These are phyloP conservation scores for Xylariaceae sp. DNA, from an alignment of 2,329 filamentous ascomycete genomes.

Conservation along the genomic window DNA sequence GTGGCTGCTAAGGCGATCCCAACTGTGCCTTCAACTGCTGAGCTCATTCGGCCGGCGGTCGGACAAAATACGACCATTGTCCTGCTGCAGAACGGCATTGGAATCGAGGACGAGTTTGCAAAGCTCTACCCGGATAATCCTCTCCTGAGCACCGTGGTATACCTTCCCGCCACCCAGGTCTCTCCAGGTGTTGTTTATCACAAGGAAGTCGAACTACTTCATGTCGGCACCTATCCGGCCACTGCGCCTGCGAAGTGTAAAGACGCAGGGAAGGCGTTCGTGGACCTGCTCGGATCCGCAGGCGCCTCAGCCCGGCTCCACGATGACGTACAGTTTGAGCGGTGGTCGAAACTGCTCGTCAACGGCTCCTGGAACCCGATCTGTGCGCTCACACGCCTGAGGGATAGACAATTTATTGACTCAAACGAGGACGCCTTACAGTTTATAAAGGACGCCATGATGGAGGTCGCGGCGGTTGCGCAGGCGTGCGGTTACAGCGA, in stretches of 20 bases:
- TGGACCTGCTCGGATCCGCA: conserved; percentile 44
- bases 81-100: conserved; percentile 61
- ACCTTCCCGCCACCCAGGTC: conserved; percentile 55
- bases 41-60: conserved; percentile 35
- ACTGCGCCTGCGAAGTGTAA: conserved; percentile 31
- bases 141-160: conserved; percentile 55
- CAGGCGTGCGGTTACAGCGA: conserved; percentile 36
- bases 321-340: conserved; percentile 52
- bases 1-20: conserved; percentile 33
- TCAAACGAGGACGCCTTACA: conserved; percentile 20
- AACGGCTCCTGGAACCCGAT: conserved; percentile 61
- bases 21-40: conserved; percentile 29
- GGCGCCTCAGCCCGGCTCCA: conserved; percentile 48
- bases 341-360: conserved; percentile 59
- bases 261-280: conserved; percentile 40
- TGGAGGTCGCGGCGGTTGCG: conserved; percentile 39
- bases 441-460: conserved; percentile 39
- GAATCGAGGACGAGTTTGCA: conserved; percentile 54
- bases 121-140: conserved; percentile 50
- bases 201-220: conserved; percentile 49
- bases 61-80: conserved; percentile 47
- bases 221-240: conserved; percentile 54
- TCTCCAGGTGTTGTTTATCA: conserved; percentile 50
- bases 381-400: conserved; percentile 52
- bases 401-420: conserved; percentile 49